A percentile compares a stretch with the other conserved stretches of the same genome.
These are phyloP conservation scores for Kuraishia borneana DNA, from an alignment of 805 yeast species.

Conservation along the genomic window DNA sequence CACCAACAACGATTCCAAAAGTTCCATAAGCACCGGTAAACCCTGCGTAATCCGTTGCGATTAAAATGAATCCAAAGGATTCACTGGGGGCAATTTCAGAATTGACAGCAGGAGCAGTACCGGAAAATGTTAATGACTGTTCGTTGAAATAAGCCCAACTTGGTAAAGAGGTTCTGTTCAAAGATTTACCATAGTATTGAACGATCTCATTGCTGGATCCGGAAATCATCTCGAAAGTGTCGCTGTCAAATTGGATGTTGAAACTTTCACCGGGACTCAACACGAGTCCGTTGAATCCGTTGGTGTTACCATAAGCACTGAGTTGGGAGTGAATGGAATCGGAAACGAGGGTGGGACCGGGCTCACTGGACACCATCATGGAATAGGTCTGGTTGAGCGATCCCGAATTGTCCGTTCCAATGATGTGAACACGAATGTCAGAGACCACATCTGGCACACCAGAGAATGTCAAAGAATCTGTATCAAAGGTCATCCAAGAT, in stretches of 20 bases:
- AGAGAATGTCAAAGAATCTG: conserved; percentile 41
- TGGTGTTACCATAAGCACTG: conserved; percentile 56
- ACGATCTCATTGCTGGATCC: conserved; percentile 37
- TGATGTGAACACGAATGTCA: conserved; percentile 36
- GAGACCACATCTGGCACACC: conserved; percentile 62
- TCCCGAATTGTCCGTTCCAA: conserved; percentile 57
- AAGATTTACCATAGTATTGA: conserved; percentile 73
- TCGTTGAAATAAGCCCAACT: conserved; percentile 75
- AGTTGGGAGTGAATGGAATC: conserved; percentile 41
- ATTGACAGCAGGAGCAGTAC: conserved; percentile 80
- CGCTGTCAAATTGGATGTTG: conserved; percentile 47
- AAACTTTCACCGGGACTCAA: conserved; percentile 61
- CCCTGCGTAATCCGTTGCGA: conserved; percentile 73
- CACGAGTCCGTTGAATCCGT: conserved; percentile 67
- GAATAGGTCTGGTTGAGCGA: conserved; percentile 37
- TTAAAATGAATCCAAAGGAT: conserved; percentile 54
- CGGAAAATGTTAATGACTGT: conserved; percentile 55
- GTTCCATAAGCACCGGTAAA: conserved; percentile 58
- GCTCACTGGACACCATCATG: conserved; percentile 46
- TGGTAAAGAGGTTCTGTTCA: conserved; percentile 80
- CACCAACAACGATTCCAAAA: conserved; percentile 76
- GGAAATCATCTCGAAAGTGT: conserved; percentile 39
- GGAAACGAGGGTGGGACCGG: conserved; percentile 40
- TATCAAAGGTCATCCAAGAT: conserved; percentile 68
- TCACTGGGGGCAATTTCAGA: conserved; percentile 84